Evolutionary conservation across 805 yeast genomes (phyloP).

Genomic region (Ogataea sp.): DNA sequence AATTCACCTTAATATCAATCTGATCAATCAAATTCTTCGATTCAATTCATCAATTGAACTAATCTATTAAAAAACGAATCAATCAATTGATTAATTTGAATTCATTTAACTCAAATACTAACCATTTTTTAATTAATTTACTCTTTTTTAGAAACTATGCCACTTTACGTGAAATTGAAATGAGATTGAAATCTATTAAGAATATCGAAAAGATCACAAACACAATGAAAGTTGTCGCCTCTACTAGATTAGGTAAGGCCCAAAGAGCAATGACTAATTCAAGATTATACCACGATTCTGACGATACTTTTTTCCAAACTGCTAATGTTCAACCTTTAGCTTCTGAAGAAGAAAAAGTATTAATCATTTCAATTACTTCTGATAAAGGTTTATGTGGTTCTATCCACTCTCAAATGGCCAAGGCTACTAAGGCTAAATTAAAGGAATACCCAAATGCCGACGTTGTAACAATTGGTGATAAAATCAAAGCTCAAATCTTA

Average conservation of each 20-base stretch:
- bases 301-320: slow-evolving; percentile 69
- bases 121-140: too few relatives aligned
- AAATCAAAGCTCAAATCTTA: slow-evolving; percentile 77
- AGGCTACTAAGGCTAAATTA: slow-evolving; percentile 69
- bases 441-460: slow-evolving; percentile 61
- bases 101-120: too few relatives aligned
- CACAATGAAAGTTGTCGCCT: slow-evolving; percentile 99
- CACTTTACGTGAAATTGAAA: slow-evolving; percentile 97
- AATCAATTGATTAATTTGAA: too few relatives aligned
- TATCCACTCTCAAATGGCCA: slow-evolving; percentile 90
- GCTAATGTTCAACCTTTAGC: slow-evolving; percentile 60
- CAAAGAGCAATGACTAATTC: slow-evolving; percentile 90
- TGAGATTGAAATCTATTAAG: slow-evolving; percentile 95
- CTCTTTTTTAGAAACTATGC: slow-evolving; percentile 97
- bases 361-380: slow-evolving; percentile 83
- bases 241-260: slow-evolving; percentile 92
- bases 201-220: slow-evolving; percentile 99
- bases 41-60: too few relatives aligned
- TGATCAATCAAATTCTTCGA: too few relatives aligned
- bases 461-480: slow-evolving; percentile 88
- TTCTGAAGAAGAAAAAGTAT: slow-evolving; percentile 43
- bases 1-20: too few relatives aligned
- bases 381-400: slow-evolving; percentile 99
- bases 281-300: slow-evolving; percentile 76
- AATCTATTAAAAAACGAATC: too few relatives aligned